Evolutionary conservation across 2,329 filamentous ascomycete species (phyloP).

Genomic region (Scedosporium apiospermum): DNA sequence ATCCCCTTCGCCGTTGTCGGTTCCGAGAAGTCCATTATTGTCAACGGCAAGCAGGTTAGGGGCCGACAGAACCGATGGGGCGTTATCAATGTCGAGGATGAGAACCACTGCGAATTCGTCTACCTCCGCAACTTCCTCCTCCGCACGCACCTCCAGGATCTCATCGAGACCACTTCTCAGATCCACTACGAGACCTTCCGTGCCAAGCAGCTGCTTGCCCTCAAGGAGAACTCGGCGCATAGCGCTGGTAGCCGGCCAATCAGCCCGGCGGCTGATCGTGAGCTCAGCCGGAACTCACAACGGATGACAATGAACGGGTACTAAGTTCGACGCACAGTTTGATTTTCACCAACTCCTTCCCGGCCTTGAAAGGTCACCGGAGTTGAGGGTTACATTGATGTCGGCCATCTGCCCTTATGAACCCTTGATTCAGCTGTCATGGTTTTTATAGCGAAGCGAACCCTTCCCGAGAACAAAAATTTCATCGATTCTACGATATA

Average conservation of each 20-base stretch:
- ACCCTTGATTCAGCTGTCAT: slow-evolving; percentile 3
- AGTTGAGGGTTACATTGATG: not conserved
- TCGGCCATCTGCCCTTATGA: not conserved
- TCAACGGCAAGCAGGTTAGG: slow-evolving; percentile 94
- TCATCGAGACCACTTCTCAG: slow-evolving; percentile 98
- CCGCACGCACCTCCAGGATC: slow-evolving; percentile 93
- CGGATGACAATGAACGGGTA: slow-evolving; percentile 99
- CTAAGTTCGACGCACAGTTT: slow-evolving; percentile 36
- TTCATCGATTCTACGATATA: slow-evolving; percentile 3
- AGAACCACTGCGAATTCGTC: slow-evolving; percentile 99
- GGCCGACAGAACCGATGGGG: slow-evolving; percentile 99
- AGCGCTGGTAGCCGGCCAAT: slow-evolving; percentile 85
- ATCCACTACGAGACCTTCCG: slow-evolving; percentile 99
- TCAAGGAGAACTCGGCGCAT: slow-evolving; percentile 95
- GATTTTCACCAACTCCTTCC: not conserved
- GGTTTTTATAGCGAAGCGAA: slow-evolving; percentile 6
- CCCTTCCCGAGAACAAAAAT: not conserved
- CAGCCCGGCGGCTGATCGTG: slow-evolving; percentile 86
- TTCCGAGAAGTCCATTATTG: slow-evolving; percentile 95
- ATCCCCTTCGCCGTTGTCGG: slow-evolving; percentile 97
- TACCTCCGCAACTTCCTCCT: slow-evolving; percentile 98
- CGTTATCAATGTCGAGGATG: slow-evolving; percentile 98
- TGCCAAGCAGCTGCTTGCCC: slow-evolving; percentile 92
- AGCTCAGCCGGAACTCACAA: slow-evolving; percentile 94
- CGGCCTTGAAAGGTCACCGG: slow-evolving; percentile 5